A percentile compares a stretch with the other conserved stretches of the same genome.
phyloP scores from a whole-genome alignment of 1,284 basidiomycete genomes.

The Cryptococcus sp. region DNA sequence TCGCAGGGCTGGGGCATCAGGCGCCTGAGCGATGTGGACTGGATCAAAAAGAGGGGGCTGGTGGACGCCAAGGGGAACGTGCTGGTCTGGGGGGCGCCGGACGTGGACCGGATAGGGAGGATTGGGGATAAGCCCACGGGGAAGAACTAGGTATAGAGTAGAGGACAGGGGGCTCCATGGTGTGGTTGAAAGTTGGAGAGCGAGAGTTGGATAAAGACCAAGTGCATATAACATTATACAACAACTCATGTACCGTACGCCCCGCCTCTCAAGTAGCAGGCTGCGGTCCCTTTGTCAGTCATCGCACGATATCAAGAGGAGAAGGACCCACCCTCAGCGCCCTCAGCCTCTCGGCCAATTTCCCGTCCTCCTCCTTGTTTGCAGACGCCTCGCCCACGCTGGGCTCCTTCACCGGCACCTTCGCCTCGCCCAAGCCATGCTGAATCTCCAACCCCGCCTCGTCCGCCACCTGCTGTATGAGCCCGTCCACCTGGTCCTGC shows the following conservation, averaged over 20 bases:
- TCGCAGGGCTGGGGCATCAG: conserved; percentile 15
- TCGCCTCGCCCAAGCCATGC: conserved; percentile 74
- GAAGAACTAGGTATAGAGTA: conserved; percentile 16
- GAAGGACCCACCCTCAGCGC: conserved; percentile 40
- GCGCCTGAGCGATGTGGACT: conserved; percentile 35
- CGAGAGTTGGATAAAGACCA: neutral
- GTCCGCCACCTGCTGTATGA: conserved; percentile 93
- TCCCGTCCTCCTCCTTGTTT: conserved; percentile 41
- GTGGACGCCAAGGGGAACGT: conserved; percentile 23
- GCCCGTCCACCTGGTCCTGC: conserved; percentile 91
- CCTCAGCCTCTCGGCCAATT: conserved; percentile 38
- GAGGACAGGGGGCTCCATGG: neutral
- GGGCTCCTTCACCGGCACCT: conserved; percentile 51
- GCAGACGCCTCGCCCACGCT: conserved; percentile 55
- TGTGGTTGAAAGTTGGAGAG: neutral
- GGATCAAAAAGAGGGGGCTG: conserved; percentile 26
- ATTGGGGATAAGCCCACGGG: conserved; percentile 7
- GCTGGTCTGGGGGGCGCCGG: conserved; percentile 21
- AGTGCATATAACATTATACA: conserved; percentile 10
- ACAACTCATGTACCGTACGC: conserved; percentile 4
- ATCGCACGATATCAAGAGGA: neutral
- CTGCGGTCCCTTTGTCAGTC: conserved; percentile 1
- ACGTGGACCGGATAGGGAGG: conserved; percentile 19
- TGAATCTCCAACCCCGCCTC: conserved; percentile 95
- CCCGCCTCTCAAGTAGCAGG: conserved; percentile 15